Percentiles rank a stretch among this genome's conserved stretches.
These are phyloP conservation scores for Colletotrichum sp. DNA, from an alignment of 2,329 filamentous ascomycete genomes.

Conservation along the genomic window DNA sequence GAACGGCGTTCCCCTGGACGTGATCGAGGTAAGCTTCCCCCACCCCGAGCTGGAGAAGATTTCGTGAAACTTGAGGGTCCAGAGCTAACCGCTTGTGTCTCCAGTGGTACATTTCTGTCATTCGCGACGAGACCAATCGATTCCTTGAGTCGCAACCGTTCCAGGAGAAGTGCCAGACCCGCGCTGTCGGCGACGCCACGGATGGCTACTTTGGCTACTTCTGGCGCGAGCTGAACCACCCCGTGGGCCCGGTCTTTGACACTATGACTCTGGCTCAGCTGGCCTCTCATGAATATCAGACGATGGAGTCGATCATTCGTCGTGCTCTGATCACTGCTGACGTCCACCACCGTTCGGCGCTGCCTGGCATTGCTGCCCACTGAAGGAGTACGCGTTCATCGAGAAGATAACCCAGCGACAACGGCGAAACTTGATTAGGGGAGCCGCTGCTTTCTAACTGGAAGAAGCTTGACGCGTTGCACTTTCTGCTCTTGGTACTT, in stretches of 20 bases:
- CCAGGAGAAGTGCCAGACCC: slow-evolving; percentile 43
- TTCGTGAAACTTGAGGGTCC: neutral
- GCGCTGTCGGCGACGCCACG: slow-evolving; percentile 34
- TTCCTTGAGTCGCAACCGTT: slow-evolving; percentile 44
- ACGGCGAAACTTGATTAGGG: neutral
- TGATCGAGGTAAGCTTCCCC: slow-evolving; percentile 55
- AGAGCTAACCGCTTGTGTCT: slow-evolving; percentile 19
- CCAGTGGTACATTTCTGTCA: slow-evolving; percentile 62
- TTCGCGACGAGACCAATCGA: slow-evolving; percentile 56
- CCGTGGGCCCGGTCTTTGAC: slow-evolving; percentile 47
- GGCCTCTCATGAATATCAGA: slow-evolving; percentile 50
- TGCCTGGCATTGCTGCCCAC: neutral
- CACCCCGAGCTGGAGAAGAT: neutral
- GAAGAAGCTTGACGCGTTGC: neutral
- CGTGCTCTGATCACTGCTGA: slow-evolving; percentile 37
- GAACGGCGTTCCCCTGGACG: slow-evolving; percentile 51
- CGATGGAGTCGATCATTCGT: slow-evolving; percentile 54
- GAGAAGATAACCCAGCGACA: neutral
- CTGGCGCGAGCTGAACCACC: slow-evolving; percentile 52
- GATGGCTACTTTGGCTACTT: slow-evolving; percentile 58
- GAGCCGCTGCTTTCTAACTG: neutral
- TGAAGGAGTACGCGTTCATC: neutral
- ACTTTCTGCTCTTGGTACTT: neutral
- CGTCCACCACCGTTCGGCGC: neutral
- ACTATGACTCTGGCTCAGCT: slow-evolving; percentile 52